phyloP scores from a whole-genome alignment of 2,329 filamentous ascomycete species.

The Penicillium sp. region DNA sequence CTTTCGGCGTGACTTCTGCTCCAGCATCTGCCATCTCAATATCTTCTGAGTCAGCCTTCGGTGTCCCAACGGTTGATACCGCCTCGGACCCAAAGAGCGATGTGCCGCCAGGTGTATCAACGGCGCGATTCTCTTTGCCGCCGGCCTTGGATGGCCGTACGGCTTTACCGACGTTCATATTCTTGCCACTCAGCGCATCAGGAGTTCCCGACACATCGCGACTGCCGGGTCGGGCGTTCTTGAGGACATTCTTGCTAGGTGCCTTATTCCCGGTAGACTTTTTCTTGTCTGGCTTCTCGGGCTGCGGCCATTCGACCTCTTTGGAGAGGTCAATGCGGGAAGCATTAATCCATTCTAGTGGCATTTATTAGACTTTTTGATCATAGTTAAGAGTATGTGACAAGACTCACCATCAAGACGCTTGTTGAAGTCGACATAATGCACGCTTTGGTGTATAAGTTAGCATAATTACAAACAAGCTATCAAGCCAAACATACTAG shows the following conservation, averaged over 20 bases:
- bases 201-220: constrained; percentile 55
- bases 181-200: constrained; percentile 48
- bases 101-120: constrained; percentile 34
- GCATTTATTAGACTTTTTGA: constrained; percentile 31
- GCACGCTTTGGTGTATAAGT: constrained; percentile 53
- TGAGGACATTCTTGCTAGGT: constrained; percentile 55
- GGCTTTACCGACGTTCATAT: constrained; percentile 43
- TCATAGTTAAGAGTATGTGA: neutral
- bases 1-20: constrained; percentile 30
- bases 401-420: constrained; percentile 53
- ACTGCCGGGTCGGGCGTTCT: constrained; percentile 46
- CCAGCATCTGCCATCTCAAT: constrained; percentile 42
- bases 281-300: constrained; percentile 81
- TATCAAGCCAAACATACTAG: constrained; percentile 49
- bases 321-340: constrained; percentile 77
- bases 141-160: constrained; percentile 52
- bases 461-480: constrained; percentile 5
- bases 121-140: constrained; percentile 57
- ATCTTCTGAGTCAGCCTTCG: constrained; percentile 38
- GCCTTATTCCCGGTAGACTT: constrained; percentile 59
- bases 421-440: constrained; percentile 98
- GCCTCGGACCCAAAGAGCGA: constrained; percentile 33
- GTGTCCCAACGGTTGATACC: constrained; percentile 38
- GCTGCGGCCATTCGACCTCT: constrained; percentile 93
- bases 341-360: constrained; percentile 80